phyloP scores from a whole-genome alignment of 2,329 filamentous ascomycete genomes.

The Cryoendolithus antarcticus region DNA sequence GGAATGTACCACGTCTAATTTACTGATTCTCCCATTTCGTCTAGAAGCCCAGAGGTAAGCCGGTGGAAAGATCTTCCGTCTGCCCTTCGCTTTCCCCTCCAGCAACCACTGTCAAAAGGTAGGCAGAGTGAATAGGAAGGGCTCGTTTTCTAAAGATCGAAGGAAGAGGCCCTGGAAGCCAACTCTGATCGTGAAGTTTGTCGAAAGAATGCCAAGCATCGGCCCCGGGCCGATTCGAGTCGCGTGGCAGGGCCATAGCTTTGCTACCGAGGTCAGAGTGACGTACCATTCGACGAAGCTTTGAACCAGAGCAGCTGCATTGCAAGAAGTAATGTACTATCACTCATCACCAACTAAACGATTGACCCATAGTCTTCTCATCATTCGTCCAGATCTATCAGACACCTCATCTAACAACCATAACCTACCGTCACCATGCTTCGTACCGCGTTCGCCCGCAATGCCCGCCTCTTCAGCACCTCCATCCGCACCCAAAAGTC shows the following conservation, averaged over 20 bases:
- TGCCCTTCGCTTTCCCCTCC: conserved; percentile 12
- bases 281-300: too few species aligned
- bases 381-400: not conserved
- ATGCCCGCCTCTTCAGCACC: conserved; percentile 42
- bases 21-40: too few species aligned
- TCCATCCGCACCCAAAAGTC: conserved; percentile 37
- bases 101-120: conserved; percentile 4
- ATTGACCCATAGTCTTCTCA: too few species aligned
- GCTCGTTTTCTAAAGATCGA: conserved; percentile 6
- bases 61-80: conserved; percentile 2
- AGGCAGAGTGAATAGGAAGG: conserved; percentile 11
- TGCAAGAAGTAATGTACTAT: too few species aligned
- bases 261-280: too few species aligned
- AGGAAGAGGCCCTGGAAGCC: not conserved
- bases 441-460: conserved; percentile 31
- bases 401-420: conserved; percentile 1
- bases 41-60: conserved; percentile 10
- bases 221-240: too few species aligned
- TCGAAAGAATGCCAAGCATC: too few species aligned
- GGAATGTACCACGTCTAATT: too few species aligned
- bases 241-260: too few species aligned
- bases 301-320: too few species aligned
- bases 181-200: too few species aligned
- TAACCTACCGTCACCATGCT: conserved; percentile 28
- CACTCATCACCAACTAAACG: too few species aligned